Evolutionary conservation across 2,329 filamentous ascomycete species (phyloP).

Genomic region (Aspergillus brasiliensis): DNA sequence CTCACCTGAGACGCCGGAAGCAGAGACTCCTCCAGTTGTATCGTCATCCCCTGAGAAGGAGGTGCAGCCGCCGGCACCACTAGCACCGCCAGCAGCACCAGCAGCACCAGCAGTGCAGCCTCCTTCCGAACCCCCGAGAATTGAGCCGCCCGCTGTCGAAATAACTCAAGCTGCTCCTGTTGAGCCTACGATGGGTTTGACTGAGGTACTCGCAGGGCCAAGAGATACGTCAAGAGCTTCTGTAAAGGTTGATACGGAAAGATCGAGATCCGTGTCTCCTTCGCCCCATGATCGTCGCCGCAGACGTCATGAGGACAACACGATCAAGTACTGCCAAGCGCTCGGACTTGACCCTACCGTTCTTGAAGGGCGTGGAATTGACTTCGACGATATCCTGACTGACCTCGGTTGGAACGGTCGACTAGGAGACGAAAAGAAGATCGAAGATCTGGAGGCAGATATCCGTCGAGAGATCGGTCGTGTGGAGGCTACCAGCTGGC

Average conservation of each 20-base stretch:
- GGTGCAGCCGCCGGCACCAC: slow-evolving; percentile 12
- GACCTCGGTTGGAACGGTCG: slow-evolving; percentile 88
- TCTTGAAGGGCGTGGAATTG: slow-evolving; percentile 73
- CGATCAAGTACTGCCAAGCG: slow-evolving; percentile 73
- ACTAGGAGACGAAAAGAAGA: slow-evolving; percentile 71
- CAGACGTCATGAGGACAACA: slow-evolving; percentile 69
- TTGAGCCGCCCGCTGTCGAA: slow-evolving; percentile 40
- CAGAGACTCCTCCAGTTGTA: slow-evolving; percentile 25
- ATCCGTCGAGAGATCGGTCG: slow-evolving; percentile 86
- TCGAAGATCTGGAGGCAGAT: slow-evolving; percentile 79
- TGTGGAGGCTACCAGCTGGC: slow-evolving; percentile 89
- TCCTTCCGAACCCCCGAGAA: slow-evolving; percentile 12
- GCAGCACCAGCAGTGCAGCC: background rate
- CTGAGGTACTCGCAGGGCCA: slow-evolving; percentile 24
- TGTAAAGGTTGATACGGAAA: slow-evolving; percentile 24
- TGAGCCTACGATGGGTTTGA: slow-evolving; percentile 29
- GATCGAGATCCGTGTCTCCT: slow-evolving; percentile 38
- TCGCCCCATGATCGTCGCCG: slow-evolving; percentile 56
- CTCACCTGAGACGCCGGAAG: slow-evolving; percentile 33
- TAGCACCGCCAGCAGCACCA: background rate
- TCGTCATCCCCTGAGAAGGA: slow-evolving; percentile 14
- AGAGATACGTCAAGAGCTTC: slow-evolving; percentile 27
- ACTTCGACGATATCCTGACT: slow-evolving; percentile 80
- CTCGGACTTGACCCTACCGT: slow-evolving; percentile 76
- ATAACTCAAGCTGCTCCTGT: slow-evolving; percentile 39